Evolutionary conservation across 192 early-diverging fungal genomes (phyloP).

Genomic region (Lunasporangiospora selenospora): DNA sequence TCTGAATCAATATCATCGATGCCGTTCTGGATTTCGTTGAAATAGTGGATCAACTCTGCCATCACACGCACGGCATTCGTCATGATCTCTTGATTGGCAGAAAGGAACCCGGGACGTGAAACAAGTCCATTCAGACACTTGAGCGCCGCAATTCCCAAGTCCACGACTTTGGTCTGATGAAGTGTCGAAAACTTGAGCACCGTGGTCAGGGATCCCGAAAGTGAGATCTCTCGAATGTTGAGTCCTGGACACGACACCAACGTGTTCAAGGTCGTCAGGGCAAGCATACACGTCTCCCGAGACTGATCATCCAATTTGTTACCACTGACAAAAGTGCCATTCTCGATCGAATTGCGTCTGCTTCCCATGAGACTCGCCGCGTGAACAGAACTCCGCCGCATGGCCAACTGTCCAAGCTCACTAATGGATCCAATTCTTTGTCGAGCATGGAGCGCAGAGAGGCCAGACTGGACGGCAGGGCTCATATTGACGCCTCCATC

Average conservation of each 20-base stretch:
- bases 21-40: slow-evolving; percentile 43
- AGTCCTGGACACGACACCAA: slow-evolving; percentile 31
- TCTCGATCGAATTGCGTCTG: slow-evolving; percentile 26
- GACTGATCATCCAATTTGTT: slow-evolving; percentile 39
- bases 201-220: slow-evolving; percentile 15
- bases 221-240: slow-evolving; percentile 27
- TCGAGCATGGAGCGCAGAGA: slow-evolving; percentile 19
- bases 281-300: slow-evolving; percentile 37
- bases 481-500: too few relatives aligned
- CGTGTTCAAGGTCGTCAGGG: slow-evolving; percentile 24
- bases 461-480: too few relatives aligned
- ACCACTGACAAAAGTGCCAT: slow-evolving; percentile 38
- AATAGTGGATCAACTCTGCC: slow-evolving; percentile 38
- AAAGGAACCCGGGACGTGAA: slow-evolving; percentile 37
- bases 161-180: slow-evolving; percentile 42
- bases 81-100: slow-evolving; percentile 38
- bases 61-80: slow-evolving; percentile 33
- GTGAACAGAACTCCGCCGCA: slow-evolving; percentile 37
- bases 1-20: slow-evolving; percentile 46
- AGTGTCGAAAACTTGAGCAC: slow-evolving; percentile 41
- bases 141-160: slow-evolving; percentile 34
- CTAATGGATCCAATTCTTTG: slow-evolving; percentile 44
- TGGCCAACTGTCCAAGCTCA: slow-evolving; percentile 39
- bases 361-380: slow-evolving; percentile 26
- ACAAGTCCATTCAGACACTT: slow-evolving; percentile 42